phyloP scores from a whole-genome alignment of 345 rosid species.

The Syzygium aromaticum region DNA sequence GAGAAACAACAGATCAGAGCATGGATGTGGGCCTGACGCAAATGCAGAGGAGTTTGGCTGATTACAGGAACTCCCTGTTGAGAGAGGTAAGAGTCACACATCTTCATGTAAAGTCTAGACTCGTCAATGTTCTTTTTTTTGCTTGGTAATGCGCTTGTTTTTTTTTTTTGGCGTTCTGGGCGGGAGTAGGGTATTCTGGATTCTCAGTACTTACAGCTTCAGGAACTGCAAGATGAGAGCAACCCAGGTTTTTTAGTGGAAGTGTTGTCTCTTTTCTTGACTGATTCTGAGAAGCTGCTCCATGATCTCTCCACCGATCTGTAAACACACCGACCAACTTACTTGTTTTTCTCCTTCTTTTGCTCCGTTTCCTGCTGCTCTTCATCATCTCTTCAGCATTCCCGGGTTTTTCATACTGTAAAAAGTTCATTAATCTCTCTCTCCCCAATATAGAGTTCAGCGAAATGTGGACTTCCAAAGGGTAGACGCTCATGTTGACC shows the following conservation, averaged over 20 bases:
- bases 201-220: slow-evolving; percentile 76
- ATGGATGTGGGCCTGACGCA: slow-evolving; percentile 54
- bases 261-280: slow-evolving; percentile 85
- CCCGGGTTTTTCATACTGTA: neutral
- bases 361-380: neutral
- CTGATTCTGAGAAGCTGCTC: slow-evolving; percentile 82
- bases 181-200: slow-evolving; percentile 63
- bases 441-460: slow-evolving; percentile 37
- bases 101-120: neutral
- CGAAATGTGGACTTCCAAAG: slow-evolving; percentile 71
- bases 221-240: slow-evolving; percentile 86
- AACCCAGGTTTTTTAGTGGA: slow-evolving; percentile 89
- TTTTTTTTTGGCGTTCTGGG: neutral
- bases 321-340: slow-evolving; percentile 15
- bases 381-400: neutral
- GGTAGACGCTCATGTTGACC: slow-evolving; percentile 87
- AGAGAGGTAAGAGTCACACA: slow-evolving; percentile 38
- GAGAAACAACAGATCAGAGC: slow-evolving; percentile 3
- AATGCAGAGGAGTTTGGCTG: slow-evolving; percentile 66
- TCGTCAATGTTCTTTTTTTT: neutral
- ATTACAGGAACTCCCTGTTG: slow-evolving; percentile 68
- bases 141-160: neutral
- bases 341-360: neutral
- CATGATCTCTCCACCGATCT: slow-evolving; percentile 64
- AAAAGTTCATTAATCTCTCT: neutral